Base-by-base conservation (phyloP, 495 filamentous ascomycete genomes). In the Neurospora cerealis region DNA sequence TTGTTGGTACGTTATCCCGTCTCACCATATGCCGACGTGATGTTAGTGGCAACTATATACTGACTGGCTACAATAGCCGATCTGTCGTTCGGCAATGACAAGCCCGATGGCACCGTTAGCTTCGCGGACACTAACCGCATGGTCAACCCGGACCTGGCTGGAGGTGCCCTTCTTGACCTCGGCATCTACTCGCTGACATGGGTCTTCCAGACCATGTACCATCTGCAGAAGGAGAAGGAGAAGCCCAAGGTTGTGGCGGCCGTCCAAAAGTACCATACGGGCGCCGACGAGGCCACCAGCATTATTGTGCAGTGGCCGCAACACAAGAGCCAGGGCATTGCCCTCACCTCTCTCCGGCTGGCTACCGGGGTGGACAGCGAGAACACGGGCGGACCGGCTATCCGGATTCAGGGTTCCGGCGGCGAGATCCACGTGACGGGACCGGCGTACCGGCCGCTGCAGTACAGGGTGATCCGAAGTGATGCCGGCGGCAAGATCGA, bases 161-260 rank as follows among this genome's bases (percentile, higher is more conserved):
- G 95, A 24, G 95, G 95, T 69, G 91, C 91, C 24, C 81, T 97
- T 69, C 83, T 98, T 73, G 95, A 97, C 80, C 84, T 98, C 76
- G 95, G 95, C 38, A 91, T 98, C 79, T 97, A 98, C 83, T 89
- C 92, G 66, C 83, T 98, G 62, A 97, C 94, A 7, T 98, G 95
- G 95, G 86, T 96, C 73, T 97, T 96, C 88, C 94, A 97, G 83
- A 91, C 90, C 70, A 87, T 97, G 46, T 98, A 97, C 80, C 92
- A 95, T 80, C 86, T 89, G 37, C 88, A 93, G 41, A 84, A 77
- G 82, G 81, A 82, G 74, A 86, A 85, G 78, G 88, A 88, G 73
- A 73, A 74, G 0, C 87, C 80, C 37, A 80, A 74, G 7, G 84
- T 85, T 2, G 70, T 88, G 28, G 86, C 89, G 0, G 85, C 92